Evolutionary conservation across 202 grass and related monocot species (phyloP).

Genomic region (Carex sylvatica): DNA sequence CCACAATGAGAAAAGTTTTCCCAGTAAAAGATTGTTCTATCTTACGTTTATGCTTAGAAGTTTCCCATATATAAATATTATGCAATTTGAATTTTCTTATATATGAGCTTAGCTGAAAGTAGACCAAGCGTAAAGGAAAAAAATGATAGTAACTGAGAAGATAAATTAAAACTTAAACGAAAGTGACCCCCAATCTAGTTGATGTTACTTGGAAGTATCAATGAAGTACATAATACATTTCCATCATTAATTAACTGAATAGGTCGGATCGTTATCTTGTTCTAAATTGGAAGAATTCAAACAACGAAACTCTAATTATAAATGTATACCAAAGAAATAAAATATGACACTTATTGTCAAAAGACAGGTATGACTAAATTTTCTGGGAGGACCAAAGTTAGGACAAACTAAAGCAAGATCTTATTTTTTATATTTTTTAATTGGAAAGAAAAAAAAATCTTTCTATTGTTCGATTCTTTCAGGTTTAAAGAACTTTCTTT

Average conservation of each 20-base stretch:
- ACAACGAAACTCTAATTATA: neutral
- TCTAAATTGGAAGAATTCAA: neutral
- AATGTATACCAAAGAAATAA: neutral
- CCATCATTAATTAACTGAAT: neutral
- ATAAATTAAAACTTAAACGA: neutral
- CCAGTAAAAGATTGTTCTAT: neutral
- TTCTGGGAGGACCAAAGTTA: neutral
- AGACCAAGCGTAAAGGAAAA: neutral
- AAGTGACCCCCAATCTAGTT: neutral
- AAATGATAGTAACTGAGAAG: neutral
- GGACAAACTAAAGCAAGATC: neutral
- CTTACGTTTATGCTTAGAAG: neutral
- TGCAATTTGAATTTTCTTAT: neutral
- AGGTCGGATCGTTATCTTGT: neutral
- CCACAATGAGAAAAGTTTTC: neutral
- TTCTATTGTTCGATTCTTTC: neutral
- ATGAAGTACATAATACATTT: neutral
- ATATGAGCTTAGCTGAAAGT: neutral
- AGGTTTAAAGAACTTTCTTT: neutral
- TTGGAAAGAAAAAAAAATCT: neutral
- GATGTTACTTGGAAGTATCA: conserved; percentile 14
- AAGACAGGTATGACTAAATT: neutral
- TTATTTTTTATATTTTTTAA: no score
- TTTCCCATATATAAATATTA: neutral
- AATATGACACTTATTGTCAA: neutral